phyloP scores from a whole-genome alignment of 306 rosid genomes.

The Begonia masoniana region DNA sequence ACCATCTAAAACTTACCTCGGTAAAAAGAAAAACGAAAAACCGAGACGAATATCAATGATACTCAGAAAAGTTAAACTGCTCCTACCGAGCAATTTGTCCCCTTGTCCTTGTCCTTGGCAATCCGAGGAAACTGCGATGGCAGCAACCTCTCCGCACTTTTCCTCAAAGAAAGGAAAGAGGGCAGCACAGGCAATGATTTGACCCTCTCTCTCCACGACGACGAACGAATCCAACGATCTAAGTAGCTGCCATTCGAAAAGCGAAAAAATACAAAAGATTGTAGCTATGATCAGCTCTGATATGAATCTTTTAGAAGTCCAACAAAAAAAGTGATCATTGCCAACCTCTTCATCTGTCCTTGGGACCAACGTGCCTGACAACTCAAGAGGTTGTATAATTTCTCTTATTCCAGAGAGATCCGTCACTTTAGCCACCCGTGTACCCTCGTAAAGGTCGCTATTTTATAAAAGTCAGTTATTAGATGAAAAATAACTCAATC shows the following conservation, averaged over 20 bases:
- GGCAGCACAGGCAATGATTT: constrained; percentile 86
- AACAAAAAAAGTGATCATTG: background rate
- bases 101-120: constrained; percentile 97
- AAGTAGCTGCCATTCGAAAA: constrained; percentile 31
- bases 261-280: constrained; percentile 3
- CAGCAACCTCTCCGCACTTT: constrained; percentile 89
- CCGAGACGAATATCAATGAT: too few species aligned
- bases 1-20: background rate
- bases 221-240: constrained; percentile 43
- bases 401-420: constrained; percentile 67
- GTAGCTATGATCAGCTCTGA: too few species aligned
- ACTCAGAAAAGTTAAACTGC: too few species aligned
- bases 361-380: constrained; percentile 59
- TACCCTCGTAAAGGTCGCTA: constrained; percentile 95
- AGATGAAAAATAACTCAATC: background rate
- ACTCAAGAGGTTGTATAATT: constrained; percentile 66
- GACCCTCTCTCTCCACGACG: constrained; percentile 95
- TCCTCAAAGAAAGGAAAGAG: constrained; percentile 71
- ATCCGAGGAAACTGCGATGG: constrained; percentile 87
- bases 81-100: constrained; percentile 88
- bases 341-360: constrained; percentile 79
- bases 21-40: background rate
- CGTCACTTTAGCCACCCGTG: constrained; percentile 58
- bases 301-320: constrained; percentile 2
- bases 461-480: constrained; percentile 9